A percentile compares a stretch with the other conserved stretches of the same genome.
Evolutionary conservation across 2,329 filamentous ascomycete species (phyloP).

Genomic region (Nigrospora oryzae): DNA sequence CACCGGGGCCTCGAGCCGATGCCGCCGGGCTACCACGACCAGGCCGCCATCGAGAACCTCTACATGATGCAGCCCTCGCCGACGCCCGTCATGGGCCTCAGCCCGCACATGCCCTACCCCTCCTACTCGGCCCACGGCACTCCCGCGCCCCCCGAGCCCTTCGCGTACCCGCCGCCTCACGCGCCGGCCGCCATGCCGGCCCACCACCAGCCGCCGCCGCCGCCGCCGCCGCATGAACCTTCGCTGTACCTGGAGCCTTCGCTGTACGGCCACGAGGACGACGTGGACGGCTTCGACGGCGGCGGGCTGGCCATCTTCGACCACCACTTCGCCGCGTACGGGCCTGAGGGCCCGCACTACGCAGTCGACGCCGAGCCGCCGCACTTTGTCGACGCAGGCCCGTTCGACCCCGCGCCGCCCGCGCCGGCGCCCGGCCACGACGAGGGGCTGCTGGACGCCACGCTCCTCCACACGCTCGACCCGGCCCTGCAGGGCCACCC

Average conservation of each 20-base stretch:
- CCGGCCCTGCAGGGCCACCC: not conserved
- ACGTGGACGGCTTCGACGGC: not conserved
- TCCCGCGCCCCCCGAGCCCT: not conserved
- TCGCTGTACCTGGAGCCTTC: not conserved
- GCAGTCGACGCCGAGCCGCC: not conserved
- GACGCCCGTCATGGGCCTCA: not conserved
- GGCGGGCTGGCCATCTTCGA: not conserved
- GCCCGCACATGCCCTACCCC: not conserved
- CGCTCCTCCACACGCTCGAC: not conserved
- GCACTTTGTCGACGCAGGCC: not conserved
- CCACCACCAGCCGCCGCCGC: not conserved
- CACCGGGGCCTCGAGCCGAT: not conserved
- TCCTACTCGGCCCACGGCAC: not conserved
- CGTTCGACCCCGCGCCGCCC: not conserved
- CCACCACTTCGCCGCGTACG: not conserved
- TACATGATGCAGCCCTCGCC: not conserved
- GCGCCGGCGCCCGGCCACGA: not conserved
- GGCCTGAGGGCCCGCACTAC: not conserved
- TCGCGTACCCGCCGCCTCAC: constrained; percentile 1
- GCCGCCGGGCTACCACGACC: not conserved
- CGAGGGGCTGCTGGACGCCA: not conserved
- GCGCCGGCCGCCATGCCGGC: not conserved
- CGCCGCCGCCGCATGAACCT: not conserved
- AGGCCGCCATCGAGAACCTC: not conserved
- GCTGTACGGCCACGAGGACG: not conserved